These are phyloP conservation scores for Brassica incana DNA, from an alignment of 345 rosid genomes.

Conservation along the genomic window DNA sequence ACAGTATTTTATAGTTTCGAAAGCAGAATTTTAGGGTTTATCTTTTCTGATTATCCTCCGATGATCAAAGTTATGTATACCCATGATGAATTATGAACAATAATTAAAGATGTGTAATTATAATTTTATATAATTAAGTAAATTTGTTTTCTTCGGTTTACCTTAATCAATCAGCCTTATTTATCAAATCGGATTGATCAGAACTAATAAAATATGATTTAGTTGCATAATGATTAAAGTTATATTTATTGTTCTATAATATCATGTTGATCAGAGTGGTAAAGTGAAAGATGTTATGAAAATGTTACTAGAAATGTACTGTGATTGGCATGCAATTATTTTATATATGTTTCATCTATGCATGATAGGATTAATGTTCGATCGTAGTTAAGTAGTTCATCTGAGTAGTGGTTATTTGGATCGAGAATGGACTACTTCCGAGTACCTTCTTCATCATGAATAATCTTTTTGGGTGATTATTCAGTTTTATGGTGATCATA, in stretches of 20 bases:
- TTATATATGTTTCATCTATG: not conserved
- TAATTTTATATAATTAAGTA: conserved; percentile 6
- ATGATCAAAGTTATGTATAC: conserved; percentile 18
- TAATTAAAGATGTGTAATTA: conserved; percentile 27
- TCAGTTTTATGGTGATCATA: not conserved
- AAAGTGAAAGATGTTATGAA: not conserved
- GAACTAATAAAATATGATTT: conserved; percentile 18
- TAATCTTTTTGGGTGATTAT: not conserved
- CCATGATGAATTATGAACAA: conserved; percentile 28
- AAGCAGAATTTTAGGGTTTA: conserved; percentile 24
- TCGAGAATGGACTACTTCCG: not conserved
- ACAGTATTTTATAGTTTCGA: conserved; percentile 16
- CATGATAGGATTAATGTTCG: not conserved
- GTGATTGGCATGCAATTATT: not conserved
- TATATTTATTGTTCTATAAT: not conserved
- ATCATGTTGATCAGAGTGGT: not conserved
- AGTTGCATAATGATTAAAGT: not conserved
- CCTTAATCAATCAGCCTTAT: conserved; percentile 14
- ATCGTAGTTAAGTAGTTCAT: not conserved
- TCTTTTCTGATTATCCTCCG: conserved; percentile 21
- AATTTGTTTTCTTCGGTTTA: conserved; percentile 3
- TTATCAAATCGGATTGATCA: not conserved
- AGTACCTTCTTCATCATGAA: not conserved
- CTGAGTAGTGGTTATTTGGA: not conserved
- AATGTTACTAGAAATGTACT: not conserved